These are phyloP conservation scores for Dalbergia cultrata DNA, from an alignment of 306 rosid species.

Conservation along the genomic window DNA sequence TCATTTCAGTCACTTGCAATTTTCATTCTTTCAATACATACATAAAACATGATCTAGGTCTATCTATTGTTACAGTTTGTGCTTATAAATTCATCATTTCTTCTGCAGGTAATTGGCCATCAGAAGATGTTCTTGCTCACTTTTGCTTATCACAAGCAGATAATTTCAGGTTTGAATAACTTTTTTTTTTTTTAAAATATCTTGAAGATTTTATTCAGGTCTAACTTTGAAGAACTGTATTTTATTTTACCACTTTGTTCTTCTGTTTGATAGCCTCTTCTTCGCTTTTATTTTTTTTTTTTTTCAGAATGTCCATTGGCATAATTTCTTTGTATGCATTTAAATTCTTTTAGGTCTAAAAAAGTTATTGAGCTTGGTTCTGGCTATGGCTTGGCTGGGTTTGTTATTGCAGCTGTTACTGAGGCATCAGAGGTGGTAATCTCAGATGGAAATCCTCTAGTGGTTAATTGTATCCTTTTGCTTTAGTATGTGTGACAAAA, in stretches of 20 bases:
- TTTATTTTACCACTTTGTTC: constrained; percentile 1
- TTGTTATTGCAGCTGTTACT: constrained; percentile 81
- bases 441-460: constrained; percentile 96
- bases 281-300: constrained; percentile 39
- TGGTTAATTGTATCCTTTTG: constrained; percentile 90
- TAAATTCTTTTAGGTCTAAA: constrained; percentile 66
- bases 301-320: constrained; percentile 18
- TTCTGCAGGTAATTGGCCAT: constrained; percentile 94
- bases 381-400: constrained; percentile 94
- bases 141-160: constrained; percentile 73
- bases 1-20: constrained; percentile 10
- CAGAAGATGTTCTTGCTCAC: constrained; percentile 94
- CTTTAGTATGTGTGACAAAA: constrained; percentile 12
- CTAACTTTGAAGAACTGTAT: constrained; percentile 26
- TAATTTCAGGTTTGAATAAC: constrained; percentile 68
- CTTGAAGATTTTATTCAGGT: constrained; percentile 20
- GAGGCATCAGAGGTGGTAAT: constrained; percentile 87
- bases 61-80: constrained; percentile 18
- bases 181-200: constrained; percentile 6
- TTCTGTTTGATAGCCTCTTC: constrained; percentile 32
- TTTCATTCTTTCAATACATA: neutral
- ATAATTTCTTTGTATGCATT: constrained; percentile 27
- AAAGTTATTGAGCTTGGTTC: constrained; percentile 94
- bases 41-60: constrained; percentile 14
- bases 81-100: constrained; percentile 22